Conservation (phyloP, 2,329 filamentous ascomycete genomes). For the Nothomitra cinnamomea region DNA sequence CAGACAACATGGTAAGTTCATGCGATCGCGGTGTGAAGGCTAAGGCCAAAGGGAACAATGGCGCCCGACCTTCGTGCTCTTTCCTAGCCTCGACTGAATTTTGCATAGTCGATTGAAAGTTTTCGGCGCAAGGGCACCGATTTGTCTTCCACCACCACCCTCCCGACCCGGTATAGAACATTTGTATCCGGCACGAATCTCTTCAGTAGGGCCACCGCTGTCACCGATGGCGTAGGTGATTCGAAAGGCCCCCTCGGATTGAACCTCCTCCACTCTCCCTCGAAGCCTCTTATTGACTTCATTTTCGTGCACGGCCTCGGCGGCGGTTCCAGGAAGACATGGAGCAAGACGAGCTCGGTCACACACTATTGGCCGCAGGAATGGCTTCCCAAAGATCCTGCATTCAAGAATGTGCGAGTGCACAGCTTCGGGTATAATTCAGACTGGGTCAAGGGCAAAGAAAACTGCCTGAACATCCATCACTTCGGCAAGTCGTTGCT, state of each 20-base stretch:
- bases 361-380: slow-evolving; percentile 24
- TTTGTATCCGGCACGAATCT: too few species aligned
- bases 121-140: too few species aligned
- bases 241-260: neutral
- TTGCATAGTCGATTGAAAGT: too few species aligned
- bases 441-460: slow-evolving; percentile 15
- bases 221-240: neutral
- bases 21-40: too few species aligned
- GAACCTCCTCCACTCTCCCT: neutral
- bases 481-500: slow-evolving; percentile 20
- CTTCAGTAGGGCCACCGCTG: neutral
- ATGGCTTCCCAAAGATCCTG: slow-evolving; percentile 22
- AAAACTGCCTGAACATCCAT: slow-evolving; percentile 17
- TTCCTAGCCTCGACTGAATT: too few species aligned
- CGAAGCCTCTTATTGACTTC: neutral
- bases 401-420: slow-evolving; percentile 16
- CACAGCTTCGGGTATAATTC: slow-evolving; percentile 22
- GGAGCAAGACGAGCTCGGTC: slow-evolving; percentile 20
- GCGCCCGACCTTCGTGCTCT: too few species aligned
- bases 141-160: neutral
- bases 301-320: slow-evolving; percentile 14
- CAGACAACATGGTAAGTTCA: too few species aligned
- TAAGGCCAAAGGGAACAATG: too few species aligned
- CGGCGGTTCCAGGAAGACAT: slow-evolving; percentile 24
- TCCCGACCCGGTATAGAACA: too few species aligned